These are phyloP conservation scores for Boletus edulis DNA, from an alignment of 768 basidiomycete species.

Conservation along the genomic window DNA sequence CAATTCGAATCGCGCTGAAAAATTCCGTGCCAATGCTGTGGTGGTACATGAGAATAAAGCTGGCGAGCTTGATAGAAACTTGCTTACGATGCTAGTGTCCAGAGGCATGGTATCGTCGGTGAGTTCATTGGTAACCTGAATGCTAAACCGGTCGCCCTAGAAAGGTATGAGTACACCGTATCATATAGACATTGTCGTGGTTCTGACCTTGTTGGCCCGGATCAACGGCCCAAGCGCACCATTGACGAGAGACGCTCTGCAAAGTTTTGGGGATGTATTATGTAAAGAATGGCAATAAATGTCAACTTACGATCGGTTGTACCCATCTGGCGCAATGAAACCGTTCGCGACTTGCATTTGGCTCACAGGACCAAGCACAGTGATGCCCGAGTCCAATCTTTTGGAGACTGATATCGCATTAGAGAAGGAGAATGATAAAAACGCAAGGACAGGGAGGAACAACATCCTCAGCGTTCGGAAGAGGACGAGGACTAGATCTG, in stretches of 20 bases:
- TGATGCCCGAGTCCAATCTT: neutral
- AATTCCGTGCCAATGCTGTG: conserved; percentile 1
- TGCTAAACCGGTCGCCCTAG: conserved; percentile 36
- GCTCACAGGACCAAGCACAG: conserved; percentile 12
- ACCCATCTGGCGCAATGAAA: conserved; percentile 17
- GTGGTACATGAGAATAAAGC: conserved; percentile 13
- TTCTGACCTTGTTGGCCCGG: neutral
- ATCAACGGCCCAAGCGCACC: neutral
- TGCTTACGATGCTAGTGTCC: conserved; percentile 38
- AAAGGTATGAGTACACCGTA: conserved; percentile 6
- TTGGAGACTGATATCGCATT: neutral
- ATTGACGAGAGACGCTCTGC: neutral
- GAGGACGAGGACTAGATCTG: too few relatives aligned
- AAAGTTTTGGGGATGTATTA: neutral
- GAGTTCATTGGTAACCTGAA: conserved; percentile 44
- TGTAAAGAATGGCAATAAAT: neutral
- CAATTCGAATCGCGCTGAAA: neutral
- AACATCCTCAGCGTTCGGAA: neutral
- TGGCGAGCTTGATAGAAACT: conserved; percentile 11
- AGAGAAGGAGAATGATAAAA: neutral
- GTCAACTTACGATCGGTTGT: neutral
- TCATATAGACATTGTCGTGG: conserved; percentile 30
- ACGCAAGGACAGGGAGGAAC: neutral
- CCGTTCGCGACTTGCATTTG: conserved; percentile 36
- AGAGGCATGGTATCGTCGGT: conserved; percentile 31